These are phyloP conservation scores for Dittrichia graveolens DNA, from an alignment of 129 eudicot species.

Conservation along the genomic window DNA sequence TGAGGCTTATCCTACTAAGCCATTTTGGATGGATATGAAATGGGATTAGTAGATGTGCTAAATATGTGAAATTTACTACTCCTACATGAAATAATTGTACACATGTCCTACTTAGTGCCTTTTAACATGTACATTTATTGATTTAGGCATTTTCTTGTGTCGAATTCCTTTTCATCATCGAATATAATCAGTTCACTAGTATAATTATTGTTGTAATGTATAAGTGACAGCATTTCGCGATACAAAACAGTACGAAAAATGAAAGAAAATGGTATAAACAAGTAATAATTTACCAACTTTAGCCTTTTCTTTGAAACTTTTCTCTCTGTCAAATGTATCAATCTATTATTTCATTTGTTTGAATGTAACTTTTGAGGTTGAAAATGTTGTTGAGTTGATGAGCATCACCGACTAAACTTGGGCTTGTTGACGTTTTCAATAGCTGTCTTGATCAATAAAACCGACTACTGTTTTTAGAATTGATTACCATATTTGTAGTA, in stretches of 20 bases:
- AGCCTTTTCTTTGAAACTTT: background rate
- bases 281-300: background rate
- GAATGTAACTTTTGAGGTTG: constrained; percentile 13
- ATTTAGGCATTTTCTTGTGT: background rate
- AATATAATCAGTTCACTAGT: background rate
- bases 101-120: background rate
- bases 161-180: background rate
- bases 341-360: background rate
- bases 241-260: background rate
- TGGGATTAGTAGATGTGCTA: constrained; percentile 13
- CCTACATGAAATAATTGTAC: background rate
- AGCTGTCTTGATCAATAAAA: constrained; percentile 16
- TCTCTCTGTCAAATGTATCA: background rate
- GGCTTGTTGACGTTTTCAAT: constrained; percentile 8
- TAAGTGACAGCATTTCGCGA: too few relatives aligned
- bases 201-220: background rate
- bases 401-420: constrained; percentile 18
- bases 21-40: background rate
- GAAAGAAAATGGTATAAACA: background rate
- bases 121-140: constrained; percentile 15
- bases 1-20: too few relatives aligned
- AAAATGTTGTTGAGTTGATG: constrained; percentile 6
- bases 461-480: constrained; percentile 19
- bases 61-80: constrained; percentile 5
- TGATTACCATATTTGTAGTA: constrained; percentile 22